Base-by-base conservation (phyloP, 225 moss, liverwort and hornwort species). In the Straminergon stramineum region DNA sequence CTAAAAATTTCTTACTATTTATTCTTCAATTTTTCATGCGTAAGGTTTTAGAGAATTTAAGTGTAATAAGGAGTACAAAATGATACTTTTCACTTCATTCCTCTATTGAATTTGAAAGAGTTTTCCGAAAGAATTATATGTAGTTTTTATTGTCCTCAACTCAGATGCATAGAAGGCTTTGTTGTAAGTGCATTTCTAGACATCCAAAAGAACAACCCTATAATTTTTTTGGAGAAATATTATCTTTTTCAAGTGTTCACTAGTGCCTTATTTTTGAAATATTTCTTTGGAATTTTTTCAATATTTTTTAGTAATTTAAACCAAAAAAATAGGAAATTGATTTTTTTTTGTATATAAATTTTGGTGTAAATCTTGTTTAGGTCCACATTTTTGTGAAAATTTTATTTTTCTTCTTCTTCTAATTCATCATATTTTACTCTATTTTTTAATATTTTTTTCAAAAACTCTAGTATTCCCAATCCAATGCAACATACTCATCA, bases 231-330 rank as follows among this genome's bases (percentile, higher is more conserved):
- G 11, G 6, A 51, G 7, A 31, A 31, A 51, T 31, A 12, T 51
- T 4, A 75, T 31, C 7, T 11, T 4, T 22, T 0, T 51, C 6
- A 51, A 51, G 19, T 31, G 31, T 0, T 31, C 19, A 5, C 19
- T 19, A 48, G 19, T 30, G 4, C 0, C 4, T 30, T 6, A 17
- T 2, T 45, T 15, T 45, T 39, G 0, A 5, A 28, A 28, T 45
- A 9, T 8, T 34, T 9, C 10, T 74, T 74, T 26, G 28, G 2
- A 18, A 18, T 30, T 6, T 75, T 48, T 48, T 76, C 1, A 20
- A 7, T 5, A 52, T 20, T 76, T 51, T 52, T 2, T 32, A 20
- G 18, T 0, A 11, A 75, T 17, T 75, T 4, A 6, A 30, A 30
- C 8, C 22, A 24, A 10, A 11, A 16, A 18, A 31, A 51, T 2